These are phyloP conservation scores for Plasmodium chabaudi DNA, from an alignment of 169 alveolate species.

Conservation along the genomic window DNA sequence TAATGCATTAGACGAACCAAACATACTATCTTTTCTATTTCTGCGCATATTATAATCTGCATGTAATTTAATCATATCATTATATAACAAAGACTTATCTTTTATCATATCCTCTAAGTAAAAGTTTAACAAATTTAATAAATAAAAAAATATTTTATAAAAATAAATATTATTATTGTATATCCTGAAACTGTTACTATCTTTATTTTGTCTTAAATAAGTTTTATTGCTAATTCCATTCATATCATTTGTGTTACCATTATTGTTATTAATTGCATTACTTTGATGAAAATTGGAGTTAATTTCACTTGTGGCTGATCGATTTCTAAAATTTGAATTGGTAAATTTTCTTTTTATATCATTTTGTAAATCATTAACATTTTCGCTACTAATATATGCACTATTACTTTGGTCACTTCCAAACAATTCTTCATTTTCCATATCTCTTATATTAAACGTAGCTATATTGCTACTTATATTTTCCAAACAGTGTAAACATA, in stretches of 20 bases:
- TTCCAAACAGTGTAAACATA: slow-evolving; percentile 76
- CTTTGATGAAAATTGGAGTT: slow-evolving; percentile 57
- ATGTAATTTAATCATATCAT: slow-evolving; percentile 76
- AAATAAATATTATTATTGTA: slow-evolving; percentile 51
- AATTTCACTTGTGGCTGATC: slow-evolving; percentile 45
- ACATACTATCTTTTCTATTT: slow-evolving; percentile 67
- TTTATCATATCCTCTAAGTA: slow-evolving; percentile 76
- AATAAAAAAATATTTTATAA: slow-evolving; percentile 69
- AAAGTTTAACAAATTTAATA: slow-evolving; percentile 68
- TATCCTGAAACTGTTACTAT: slow-evolving; percentile 48
- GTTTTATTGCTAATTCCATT: not conserved
- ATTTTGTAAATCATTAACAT: slow-evolving; percentile 41
- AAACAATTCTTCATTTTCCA: slow-evolving; percentile 51
- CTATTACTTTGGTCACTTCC: slow-evolving; percentile 26
- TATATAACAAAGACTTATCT: slow-evolving; percentile 62
- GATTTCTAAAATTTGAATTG: slow-evolving; percentile 57
- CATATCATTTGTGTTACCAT: not conserved
- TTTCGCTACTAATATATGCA: slow-evolving; percentile 6
- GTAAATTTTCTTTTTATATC: slow-evolving; percentile 60
- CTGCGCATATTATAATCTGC: slow-evolving; percentile 70
- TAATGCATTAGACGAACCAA: slow-evolving; percentile 46
- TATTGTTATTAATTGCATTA: slow-evolving; percentile 16
- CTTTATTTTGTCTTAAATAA: slow-evolving; percentile 54
- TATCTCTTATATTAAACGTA: slow-evolving; percentile 59
- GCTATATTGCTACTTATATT: slow-evolving; percentile 73